Conservation (phyloP, 192 early-diverging fungal genomes). For the Backusella tuberculispora region DNA sequence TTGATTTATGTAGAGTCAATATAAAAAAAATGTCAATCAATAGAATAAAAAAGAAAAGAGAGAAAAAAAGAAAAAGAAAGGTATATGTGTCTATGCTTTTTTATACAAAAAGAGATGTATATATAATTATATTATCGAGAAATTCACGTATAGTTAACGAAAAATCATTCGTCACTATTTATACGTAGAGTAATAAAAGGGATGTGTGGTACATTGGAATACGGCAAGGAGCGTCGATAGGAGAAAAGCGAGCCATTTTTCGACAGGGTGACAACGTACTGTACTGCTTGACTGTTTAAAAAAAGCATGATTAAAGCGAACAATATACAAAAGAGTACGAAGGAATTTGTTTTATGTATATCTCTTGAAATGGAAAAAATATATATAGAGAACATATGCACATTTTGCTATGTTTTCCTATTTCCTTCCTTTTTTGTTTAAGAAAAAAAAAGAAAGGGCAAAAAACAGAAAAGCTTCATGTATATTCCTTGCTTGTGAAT, state of each 20-base stretch:
- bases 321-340: neutral
- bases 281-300: neutral
- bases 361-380: neutral
- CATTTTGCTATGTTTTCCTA: neutral
- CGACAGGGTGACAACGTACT: constrained; percentile 13
- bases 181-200: constrained; percentile 15
- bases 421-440: neutral
- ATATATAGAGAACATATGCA: neutral
- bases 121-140: no score
- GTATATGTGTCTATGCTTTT: neutral
- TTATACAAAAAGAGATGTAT: neutral
- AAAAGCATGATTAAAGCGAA: constrained; percentile 1
- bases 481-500: neutral
- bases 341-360: neutral
- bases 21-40: neutral
- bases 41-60: neutral
- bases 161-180: constrained; percentile 10
- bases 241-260: constrained; percentile 10
- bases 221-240: constrained; percentile 14
- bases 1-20: no score
- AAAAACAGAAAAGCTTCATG: neutral
- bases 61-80: neutral
- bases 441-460: neutral
- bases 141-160: neutral
- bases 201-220: constrained; percentile 10